Evolutionary conservation across 306 rosid genomes (phyloP), one percentile per base, ranked within the genome.

Genomic region (Astragalus glycyphyllos): DNA sequence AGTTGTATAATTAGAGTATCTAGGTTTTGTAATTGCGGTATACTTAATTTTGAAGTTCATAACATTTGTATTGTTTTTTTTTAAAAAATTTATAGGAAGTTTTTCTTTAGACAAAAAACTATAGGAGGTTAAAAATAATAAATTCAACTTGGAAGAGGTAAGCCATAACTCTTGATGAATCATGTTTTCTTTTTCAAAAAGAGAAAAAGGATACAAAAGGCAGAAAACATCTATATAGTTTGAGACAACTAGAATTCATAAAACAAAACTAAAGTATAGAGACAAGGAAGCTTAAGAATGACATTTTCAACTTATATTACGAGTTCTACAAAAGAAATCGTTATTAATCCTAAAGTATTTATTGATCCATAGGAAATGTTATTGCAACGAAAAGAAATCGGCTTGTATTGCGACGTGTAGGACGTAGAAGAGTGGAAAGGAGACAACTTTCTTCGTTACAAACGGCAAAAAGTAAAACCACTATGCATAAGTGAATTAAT

Each of bases 371-470:
- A 13, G 17, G 46, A 82, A 58, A 47, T 68, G 38, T 57, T 49
- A 69, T 63, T 65, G 51, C 64, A 73, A 74, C 40, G 6, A 54
- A 74, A 71, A 72, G 51, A 49, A 61, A 68, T 62, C 62, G 57
- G 55, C 34, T 26, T 15, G 64, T 12, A 53, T 41, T 66, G 51
- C 16, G 8, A 32, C 44, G 67, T 16, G 34, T 16, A 60, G 34
- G 62, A 1, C 1, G 29, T 23, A 58, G 29, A 72, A 69, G 49
- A 56, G 74, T 31, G 35, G 48, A 58, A 58, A 29, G 80, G 68
- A 53, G 91, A 88, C 91, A 86, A 57, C 44, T 84, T 88, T 93
- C 87, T 72, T 72, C 74, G 20, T 71, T 63, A 87, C 96, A 80
- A 69, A 65, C 76, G 62, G 11, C 15, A 15, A 71, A 84, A 82